These are phyloP conservation scores for Waitea zeae DNA, from an alignment of 1,284 basidiomycete species.

Conservation along the genomic window DNA sequence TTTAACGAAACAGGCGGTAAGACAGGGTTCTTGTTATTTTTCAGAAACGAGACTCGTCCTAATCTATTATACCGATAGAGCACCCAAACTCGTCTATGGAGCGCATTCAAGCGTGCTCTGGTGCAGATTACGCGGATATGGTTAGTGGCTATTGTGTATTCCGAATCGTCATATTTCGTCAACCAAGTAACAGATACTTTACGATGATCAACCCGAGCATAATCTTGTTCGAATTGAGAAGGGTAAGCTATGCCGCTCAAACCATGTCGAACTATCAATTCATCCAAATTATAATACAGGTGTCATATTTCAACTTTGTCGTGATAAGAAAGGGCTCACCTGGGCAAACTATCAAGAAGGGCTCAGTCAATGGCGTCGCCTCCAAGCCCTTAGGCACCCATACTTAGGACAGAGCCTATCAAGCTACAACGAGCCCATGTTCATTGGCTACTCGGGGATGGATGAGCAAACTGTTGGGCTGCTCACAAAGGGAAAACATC, in stretches of 20 bases:
- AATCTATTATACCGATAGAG: background rate
- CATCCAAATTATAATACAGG: background rate
- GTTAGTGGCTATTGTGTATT: too few relatives aligned
- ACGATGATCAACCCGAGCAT: too few relatives aligned
- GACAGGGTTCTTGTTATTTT: slow-evolving; percentile 1
- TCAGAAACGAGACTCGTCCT: background rate
- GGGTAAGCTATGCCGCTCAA: slow-evolving; percentile 1
- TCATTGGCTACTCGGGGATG: slow-evolving; percentile 5
- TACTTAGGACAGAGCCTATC: slow-evolving; percentile 1
- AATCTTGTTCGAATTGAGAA: too few relatives aligned
- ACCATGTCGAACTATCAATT: background rate
- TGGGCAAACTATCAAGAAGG: slow-evolving; percentile 5
- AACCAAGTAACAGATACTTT: slow-evolving; percentile 4
- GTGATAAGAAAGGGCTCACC: slow-evolving; percentile 5
- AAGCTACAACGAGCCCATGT: slow-evolving; percentile 1
- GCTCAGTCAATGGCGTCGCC: slow-evolving; percentile 2
- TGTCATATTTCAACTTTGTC: slow-evolving; percentile 4
- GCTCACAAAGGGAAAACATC: slow-evolving; percentile 2
- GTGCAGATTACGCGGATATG: too few relatives aligned
- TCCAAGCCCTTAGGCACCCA: slow-evolving; percentile 2
- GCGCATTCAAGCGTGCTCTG: slow-evolving; percentile 4
- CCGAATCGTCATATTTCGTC: too few relatives aligned
- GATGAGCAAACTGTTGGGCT: slow-evolving; percentile 3
- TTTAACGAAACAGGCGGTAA: slow-evolving; percentile 5
- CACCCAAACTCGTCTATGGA: slow-evolving; percentile 1